Evolutionary conservation across 148 eudicot species (phyloP).

Genomic region (Mesembryanthemum crystallinum): DNA sequence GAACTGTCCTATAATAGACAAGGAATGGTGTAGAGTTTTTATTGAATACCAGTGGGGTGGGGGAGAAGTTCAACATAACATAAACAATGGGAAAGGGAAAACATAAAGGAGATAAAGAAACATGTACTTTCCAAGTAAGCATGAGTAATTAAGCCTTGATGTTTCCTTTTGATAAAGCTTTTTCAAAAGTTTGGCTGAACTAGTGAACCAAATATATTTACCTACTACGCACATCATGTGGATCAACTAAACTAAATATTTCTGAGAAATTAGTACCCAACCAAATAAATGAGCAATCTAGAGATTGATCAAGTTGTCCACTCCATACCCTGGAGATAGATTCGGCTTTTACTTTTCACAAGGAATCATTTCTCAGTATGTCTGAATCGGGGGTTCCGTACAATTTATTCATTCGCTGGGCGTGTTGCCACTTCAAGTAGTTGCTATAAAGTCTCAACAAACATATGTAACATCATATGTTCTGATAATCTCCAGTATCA

Average conservation of each 20-base stretch:
- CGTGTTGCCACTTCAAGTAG: too few relatives aligned
- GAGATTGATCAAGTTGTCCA: not conserved
- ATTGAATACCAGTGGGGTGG: not conserved
- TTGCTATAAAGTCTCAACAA: too few relatives aligned
- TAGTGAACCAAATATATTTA: not conserved
- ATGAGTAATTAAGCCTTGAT: not conserved
- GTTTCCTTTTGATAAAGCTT: not conserved
- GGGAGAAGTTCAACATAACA: not conserved
- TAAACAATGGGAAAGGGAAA: not conserved
- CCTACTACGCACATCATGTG: not conserved
- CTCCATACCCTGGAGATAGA: not conserved
- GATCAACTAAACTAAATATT: not conserved
- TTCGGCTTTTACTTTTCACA: not conserved
- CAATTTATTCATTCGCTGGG: not conserved
- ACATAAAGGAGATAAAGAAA: not conserved
- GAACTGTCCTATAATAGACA: slow-evolving; percentile 1
- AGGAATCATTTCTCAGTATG: not conserved
- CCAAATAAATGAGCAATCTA: not conserved
- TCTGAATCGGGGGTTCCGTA: not conserved
- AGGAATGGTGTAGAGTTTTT: not conserved
- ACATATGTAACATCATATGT: too few relatives aligned
- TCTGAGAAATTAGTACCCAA: not conserved
- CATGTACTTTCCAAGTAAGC: slow-evolving; percentile 4
- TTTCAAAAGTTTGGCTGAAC: not conserved
- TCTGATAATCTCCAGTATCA: too few relatives aligned